Conservation (phyloP, 2,329 filamentous ascomycete genomes). For the Purpureocillium lavendulum region DNA sequence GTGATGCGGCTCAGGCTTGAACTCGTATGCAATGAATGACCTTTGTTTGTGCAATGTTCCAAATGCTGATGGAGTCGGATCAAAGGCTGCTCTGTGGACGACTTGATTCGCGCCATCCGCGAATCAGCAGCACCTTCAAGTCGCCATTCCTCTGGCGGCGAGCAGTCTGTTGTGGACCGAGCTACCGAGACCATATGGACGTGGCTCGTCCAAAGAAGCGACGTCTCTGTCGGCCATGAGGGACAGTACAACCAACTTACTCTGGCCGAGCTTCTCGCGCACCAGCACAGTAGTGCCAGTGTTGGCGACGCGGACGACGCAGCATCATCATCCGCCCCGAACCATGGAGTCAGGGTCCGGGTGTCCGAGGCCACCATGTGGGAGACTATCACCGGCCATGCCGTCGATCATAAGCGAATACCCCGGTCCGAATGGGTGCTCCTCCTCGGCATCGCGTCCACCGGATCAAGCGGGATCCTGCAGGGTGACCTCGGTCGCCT, state of each 20-base stretch:
- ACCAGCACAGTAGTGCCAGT: slow-evolving; percentile 7
- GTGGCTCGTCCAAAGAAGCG: slow-evolving; percentile 24
- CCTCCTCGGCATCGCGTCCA: slow-evolving; percentile 48
- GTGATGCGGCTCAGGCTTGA: no score
- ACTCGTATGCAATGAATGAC: no score
- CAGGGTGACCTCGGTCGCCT: slow-evolving; percentile 51
- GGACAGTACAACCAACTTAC: slow-evolving; percentile 29
- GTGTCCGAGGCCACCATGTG: slow-evolving; percentile 49
- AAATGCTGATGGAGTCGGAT: background rate
- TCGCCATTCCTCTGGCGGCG: slow-evolving; percentile 5
- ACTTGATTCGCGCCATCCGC: slow-evolving; percentile 22
- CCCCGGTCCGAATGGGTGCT: slow-evolving; percentile 52
- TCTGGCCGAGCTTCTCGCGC: slow-evolving; percentile 19
- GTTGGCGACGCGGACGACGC: background rate
- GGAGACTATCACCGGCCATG: slow-evolving; percentile 51
- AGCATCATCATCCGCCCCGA: no score
- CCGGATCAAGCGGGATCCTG: slow-evolving; percentile 45
- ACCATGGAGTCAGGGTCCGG: slow-evolving; percentile 5
- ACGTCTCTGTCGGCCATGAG: slow-evolving; percentile 25
- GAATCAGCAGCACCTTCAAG: slow-evolving; percentile 13
- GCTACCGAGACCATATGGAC: slow-evolving; percentile 24
- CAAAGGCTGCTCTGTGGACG: slow-evolving; percentile 22
- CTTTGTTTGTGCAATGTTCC: no score
- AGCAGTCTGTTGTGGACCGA: slow-evolving; percentile 12
- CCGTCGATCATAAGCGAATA: slow-evolving; percentile 48